Conservation (phyloP, 805 yeast species). For the Isabelozyma gotoi region DNA sequence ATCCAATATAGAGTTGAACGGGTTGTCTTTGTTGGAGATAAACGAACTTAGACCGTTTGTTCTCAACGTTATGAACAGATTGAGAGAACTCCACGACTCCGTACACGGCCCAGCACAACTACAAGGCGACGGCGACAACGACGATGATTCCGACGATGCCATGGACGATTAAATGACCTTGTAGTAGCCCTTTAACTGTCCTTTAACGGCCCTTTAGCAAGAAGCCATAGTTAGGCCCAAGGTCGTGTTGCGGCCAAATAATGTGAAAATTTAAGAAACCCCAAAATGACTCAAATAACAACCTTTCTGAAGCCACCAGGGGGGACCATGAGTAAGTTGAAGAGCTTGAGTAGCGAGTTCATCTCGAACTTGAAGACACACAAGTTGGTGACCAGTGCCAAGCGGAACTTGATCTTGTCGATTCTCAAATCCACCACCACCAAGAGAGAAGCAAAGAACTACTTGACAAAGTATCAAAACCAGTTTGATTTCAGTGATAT, state of each 20-base stretch:
- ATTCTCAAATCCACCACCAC: conserved; percentile 90
- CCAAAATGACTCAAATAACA: not conserved
- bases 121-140: conserved; percentile 12
- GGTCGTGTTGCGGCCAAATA: not conserved
- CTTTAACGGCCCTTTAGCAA: too few relatives aligned
- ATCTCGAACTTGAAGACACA: conserved; percentile 37
- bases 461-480: conserved; percentile 66
- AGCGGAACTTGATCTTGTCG: conserved; percentile 73
- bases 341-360: conserved; percentile 27
- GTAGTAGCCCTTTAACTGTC: too few relatives aligned
- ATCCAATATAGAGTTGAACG: conserved; percentile 78
- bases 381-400: conserved; percentile 41
- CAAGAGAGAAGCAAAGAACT: conserved; percentile 85
- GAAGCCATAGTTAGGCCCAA: too few relatives aligned
- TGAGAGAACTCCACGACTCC: conserved; percentile 54
- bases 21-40: conserved; percentile 79
- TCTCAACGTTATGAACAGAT: conserved; percentile 73
- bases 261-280: not conserved
- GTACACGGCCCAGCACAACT: conserved; percentile 11
- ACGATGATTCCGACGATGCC: conserved; percentile 7
- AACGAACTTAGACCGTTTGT: conserved; percentile 87
- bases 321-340: conserved; percentile 29
- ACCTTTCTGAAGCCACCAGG: not conserved
- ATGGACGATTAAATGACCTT: not conserved
- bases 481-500: conserved; percentile 31